phyloP scores from a whole-genome alignment of 257 asterid species.

The Vinca minor region DNA sequence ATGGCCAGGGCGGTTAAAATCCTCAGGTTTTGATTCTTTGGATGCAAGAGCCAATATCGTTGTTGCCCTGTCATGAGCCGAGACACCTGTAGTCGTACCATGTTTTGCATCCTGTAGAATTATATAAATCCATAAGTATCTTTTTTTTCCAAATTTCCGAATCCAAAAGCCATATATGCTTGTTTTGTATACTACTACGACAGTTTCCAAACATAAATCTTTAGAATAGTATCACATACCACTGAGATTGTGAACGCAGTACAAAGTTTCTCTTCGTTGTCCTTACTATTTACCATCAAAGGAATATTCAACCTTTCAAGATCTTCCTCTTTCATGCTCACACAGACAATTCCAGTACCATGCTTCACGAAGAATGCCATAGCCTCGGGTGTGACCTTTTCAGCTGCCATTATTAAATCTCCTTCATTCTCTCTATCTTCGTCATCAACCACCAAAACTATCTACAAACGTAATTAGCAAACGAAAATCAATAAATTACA shows the following conservation, averaged over 20 bases:
- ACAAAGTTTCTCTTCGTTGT: constrained; percentile 82
- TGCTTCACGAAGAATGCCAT: constrained; percentile 97
- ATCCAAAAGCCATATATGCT: neutral
- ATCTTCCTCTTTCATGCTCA: constrained; percentile 88
- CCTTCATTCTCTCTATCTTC: constrained; percentile 99
- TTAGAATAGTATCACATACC: constrained; percentile 34
- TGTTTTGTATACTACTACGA: neutral
- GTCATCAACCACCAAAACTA: constrained; percentile 91
- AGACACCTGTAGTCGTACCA: constrained; percentile 94
- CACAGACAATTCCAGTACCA: constrained; percentile 97
- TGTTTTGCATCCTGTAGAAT: constrained; percentile 75
- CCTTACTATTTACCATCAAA: constrained; percentile 78
- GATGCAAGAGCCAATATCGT: constrained; percentile 81
- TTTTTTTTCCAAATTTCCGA: neutral
- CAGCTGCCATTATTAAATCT: constrained; percentile 90
- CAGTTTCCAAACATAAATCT: neutral
- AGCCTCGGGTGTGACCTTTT: constrained; percentile 89
- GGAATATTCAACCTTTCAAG: constrained; percentile 83
- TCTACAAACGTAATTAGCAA: constrained; percentile 37
- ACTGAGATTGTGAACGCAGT: constrained; percentile 98
- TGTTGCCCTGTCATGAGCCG: constrained; percentile 91
- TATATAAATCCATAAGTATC: neutral
- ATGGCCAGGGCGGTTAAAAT: constrained; percentile 97
- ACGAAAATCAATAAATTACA: neutral
- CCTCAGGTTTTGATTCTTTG: constrained; percentile 73